Percentiles rank a stretch among this genome's conserved stretches.
These are phyloP conservation scores for Ajuga chamaepitys DNA, from an alignment of 257 asterid genomes.

Conservation along the genomic window DNA sequence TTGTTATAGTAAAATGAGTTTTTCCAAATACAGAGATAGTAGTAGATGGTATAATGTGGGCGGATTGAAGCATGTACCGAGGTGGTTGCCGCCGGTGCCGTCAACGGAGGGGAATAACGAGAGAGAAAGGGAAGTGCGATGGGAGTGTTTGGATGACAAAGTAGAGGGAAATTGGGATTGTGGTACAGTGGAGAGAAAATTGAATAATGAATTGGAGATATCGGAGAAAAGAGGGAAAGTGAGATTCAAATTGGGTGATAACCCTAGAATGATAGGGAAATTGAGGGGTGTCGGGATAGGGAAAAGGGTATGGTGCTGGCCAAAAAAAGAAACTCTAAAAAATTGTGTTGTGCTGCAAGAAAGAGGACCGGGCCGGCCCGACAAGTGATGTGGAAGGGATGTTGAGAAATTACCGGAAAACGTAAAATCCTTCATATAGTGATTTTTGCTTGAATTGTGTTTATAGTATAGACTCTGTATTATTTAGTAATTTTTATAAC, in stretches of 20 bases:
- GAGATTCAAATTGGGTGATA: constrained; percentile 25
- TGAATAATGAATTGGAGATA: constrained; percentile 1
- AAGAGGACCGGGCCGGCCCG: neutral
- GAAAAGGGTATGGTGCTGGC: constrained; percentile 29
- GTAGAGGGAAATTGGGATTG: neutral
- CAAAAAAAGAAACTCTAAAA: too few species aligned
- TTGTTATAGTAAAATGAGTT: neutral
- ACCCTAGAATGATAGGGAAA: neutral
- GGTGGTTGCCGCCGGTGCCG: constrained; percentile 42
- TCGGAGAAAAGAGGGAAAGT: constrained; percentile 24
- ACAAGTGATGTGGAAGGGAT: neutral
- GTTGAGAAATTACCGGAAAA: too few species aligned
- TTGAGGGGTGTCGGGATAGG: constrained; percentile 22
- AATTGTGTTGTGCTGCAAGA: neutral
- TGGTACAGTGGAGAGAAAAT: constrained; percentile 1
- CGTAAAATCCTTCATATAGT: too few species aligned
- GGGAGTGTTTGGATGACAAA: constrained; percentile 26
- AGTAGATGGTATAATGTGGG: constrained; percentile 3
- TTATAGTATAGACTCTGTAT: too few species aligned
- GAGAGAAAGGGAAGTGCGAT: constrained; percentile 10
- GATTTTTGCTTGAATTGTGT: too few species aligned
- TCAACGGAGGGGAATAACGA: constrained; percentile 22
- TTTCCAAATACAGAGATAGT: neutral
- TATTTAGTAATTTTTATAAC: too few species aligned
- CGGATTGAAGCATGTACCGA: constrained; percentile 35